Evolutionary conservation across 1,284 basidiomycete genomes (phyloP).

Genomic region (Cryptococcus sp.): DNA sequence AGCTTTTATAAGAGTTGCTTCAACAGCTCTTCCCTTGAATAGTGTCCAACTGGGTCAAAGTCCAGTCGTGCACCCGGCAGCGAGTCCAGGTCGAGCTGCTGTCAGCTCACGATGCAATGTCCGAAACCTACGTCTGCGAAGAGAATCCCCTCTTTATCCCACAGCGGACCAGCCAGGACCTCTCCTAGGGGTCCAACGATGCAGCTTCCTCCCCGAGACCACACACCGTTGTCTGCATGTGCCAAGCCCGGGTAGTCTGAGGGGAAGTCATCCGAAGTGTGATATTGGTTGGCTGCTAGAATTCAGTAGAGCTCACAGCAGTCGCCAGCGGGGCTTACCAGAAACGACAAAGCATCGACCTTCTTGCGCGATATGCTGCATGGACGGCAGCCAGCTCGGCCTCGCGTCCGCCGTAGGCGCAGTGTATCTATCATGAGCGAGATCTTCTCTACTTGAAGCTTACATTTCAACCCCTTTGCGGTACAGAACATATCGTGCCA

Average conservation of each 20-base stretch:
- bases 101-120: conserved; percentile 5
- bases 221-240: conserved; percentile 17
- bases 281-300: conserved; percentile 35
- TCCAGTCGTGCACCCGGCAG: conserved; percentile 69
- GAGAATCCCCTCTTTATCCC: conserved; percentile 64
- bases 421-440: conserved; percentile 45
- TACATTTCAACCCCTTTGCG: conserved; percentile 44
- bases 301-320: background rate
- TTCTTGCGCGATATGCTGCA: conserved; percentile 73
- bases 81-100: conserved; percentile 63
- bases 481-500: conserved; percentile 54
- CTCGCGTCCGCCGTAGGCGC: conserved; percentile 63
- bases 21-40: conserved; percentile 62
- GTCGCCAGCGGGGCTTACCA: conserved; percentile 15
- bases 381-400: conserved; percentile 65
- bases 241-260: conserved; percentile 27
- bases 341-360: conserved; percentile 75
- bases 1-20: background rate
- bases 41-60: conserved; percentile 70
- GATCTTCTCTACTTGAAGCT: conserved; percentile 2
- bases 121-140: conserved; percentile 56
- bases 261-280: conserved; percentile 33
- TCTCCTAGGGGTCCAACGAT: conserved; percentile 69
- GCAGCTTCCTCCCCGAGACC: conserved; percentile 62
- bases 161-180: conserved; percentile 68